Evolutionary conservation across 164 flowering plant genomes (phyloP).

Genomic region (Stephania cephalantha): DNA sequence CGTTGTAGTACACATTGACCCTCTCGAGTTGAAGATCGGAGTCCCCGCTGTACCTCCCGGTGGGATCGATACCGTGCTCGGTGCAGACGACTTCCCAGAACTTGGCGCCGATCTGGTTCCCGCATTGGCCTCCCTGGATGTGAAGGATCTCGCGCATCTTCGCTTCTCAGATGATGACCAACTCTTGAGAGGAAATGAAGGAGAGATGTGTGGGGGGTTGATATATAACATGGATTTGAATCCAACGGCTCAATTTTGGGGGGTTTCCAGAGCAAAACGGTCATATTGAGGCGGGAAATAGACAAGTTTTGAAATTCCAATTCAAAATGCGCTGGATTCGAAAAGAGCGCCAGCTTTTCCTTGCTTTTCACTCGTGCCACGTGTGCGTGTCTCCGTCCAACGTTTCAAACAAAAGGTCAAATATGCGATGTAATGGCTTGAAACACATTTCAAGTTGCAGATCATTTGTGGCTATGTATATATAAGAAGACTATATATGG

Average conservation of each 20-base stretch:
- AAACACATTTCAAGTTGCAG: too few relatives aligned
- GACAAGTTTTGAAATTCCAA: not conserved
- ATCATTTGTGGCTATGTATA: too few relatives aligned
- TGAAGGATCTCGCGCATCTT: slow-evolving; percentile 65
- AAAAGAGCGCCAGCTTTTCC: slow-evolving; percentile 4
- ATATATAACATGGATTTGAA: not conserved
- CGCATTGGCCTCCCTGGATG: slow-evolving; percentile 68
- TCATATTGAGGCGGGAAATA: not conserved
- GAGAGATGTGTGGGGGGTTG: not conserved
- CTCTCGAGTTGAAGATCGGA: slow-evolving; percentile 55
- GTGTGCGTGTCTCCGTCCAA: not conserved
- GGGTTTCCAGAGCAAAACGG: not conserved
- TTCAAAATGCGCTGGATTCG: slow-evolving; percentile 1
- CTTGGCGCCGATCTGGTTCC: slow-evolving; percentile 70
- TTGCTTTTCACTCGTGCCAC: not conserved
- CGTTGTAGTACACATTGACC: slow-evolving; percentile 61
- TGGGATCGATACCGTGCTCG: slow-evolving; percentile 61
- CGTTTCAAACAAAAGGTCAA: too few relatives aligned
- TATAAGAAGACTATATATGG: too few relatives aligned
- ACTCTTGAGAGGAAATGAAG: not conserved
- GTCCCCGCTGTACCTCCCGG: slow-evolving; percentile 50
- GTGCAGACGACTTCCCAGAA: slow-evolving; percentile 66
- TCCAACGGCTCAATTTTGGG: not conserved
- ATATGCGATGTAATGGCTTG: too few relatives aligned
- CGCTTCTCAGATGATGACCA: not conserved